Base-by-base conservation (phyloP, 1,284 basidiomycete genomes). In the Pseudozyma hubeiensis region DNA sequence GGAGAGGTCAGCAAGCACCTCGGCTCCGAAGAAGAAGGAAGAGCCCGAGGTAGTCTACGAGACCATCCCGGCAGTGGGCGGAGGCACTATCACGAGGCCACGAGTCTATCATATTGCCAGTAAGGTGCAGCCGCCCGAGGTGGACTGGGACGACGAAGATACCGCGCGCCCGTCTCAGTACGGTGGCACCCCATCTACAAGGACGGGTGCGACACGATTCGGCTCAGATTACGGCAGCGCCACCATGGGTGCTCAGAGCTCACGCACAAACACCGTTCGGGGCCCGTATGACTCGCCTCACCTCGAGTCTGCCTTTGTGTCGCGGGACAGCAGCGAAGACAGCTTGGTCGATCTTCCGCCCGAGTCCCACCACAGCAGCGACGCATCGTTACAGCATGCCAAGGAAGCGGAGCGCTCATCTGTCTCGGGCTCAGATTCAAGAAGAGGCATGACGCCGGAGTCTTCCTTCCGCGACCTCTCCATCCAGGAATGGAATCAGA, bases 31-130 rank as follows among this genome's bases (percentile, higher is more conserved):
- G 17, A 63, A 60, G 14, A 62, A 52, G 54, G 43, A 55, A 35
- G 52, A 64, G 41, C 57, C 70, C 7, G 64, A 60, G 11, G 61
- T 73, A 16, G 65, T 78, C 14, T 91, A 89, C 71, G 90, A 91
- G 76, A 90, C 90, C 0, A 89, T 91, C 64, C 90, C 91, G 1
- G 91, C 92, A 13, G 90, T 92, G 10, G 91, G 92, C 34, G 91
- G 91, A 30, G 91, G 91, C 1, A 88, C 88, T 0, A 87, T 93
- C 63, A 90, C 90, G 3, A 87, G 91, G 24, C 92, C 92, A 0
- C 86, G 92, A 5, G 87, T 93, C 24, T 89, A 89, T 66, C 91
- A 92, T 80, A 89, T 90, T 0, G 91, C 92, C 73, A 90, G 90
- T 7, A 87, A 88, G 76, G 89, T 91, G 69, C 81, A 73, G 49